These are phyloP conservation scores for Rhododendron simsii DNA, from an alignment of 148 eudicot species.

Conservation along the genomic window DNA sequence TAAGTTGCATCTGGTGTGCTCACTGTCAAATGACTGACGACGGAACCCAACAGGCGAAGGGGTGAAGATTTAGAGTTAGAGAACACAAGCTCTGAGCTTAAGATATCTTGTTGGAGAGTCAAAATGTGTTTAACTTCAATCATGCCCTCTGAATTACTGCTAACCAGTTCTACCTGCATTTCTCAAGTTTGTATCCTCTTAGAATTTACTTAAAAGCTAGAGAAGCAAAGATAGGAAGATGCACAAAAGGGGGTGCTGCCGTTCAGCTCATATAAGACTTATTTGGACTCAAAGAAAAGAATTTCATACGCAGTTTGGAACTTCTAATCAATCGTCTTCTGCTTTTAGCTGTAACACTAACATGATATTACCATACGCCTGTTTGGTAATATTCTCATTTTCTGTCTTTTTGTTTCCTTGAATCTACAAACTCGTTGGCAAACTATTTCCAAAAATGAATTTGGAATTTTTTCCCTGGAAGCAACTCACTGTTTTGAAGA, in stretches of 20 bases:
- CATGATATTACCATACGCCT: background rate
- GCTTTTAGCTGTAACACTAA: background rate
- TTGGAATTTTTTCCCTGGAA: background rate
- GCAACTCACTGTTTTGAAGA: background rate
- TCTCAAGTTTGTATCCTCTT: background rate
- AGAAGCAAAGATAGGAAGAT: background rate
- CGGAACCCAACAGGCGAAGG: slow-evolving; percentile 42
- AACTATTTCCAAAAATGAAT: background rate
- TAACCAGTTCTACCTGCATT: slow-evolving; percentile 67
- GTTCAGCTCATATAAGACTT: background rate
- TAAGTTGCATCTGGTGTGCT: slow-evolving; percentile 95
- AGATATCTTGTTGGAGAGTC: slow-evolving; percentile 41
- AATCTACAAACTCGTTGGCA: background rate
- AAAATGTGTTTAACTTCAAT: slow-evolving; percentile 52
- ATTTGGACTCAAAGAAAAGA: background rate
- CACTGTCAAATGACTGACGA: slow-evolving; percentile 61
- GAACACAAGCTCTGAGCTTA: slow-evolving; percentile 48
- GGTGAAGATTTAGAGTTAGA: slow-evolving; percentile 37
- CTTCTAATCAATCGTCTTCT: background rate
- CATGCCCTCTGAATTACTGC: slow-evolving; percentile 33
- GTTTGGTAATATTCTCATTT: background rate
- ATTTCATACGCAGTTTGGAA: background rate
- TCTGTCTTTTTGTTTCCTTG: background rate
- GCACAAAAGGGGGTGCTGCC: background rate
- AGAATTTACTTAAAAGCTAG: background rate